Base-by-base conservation (phyloP, 331 rosid genomes). In the Spiraea crenata region DNA sequence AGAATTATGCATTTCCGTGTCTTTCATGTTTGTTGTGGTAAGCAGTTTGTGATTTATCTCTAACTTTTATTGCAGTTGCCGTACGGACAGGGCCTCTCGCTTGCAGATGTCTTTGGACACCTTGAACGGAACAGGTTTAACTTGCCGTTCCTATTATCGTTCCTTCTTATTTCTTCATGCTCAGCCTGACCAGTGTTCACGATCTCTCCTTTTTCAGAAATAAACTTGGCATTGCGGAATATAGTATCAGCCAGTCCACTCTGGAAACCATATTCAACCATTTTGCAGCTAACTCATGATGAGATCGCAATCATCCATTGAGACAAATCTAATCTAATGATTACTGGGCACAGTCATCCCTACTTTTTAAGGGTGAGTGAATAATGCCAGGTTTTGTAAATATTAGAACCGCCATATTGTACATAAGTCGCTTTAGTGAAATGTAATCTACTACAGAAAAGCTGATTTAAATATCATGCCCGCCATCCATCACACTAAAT, bases 231-330 rank as follows among this genome's bases (percentile, higher is more conserved):
- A 82, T 93, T 70, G 95, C 97, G 2, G 98, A 93, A 76, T 93
- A 93, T 84, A 93, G 98, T 80, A 78, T 92, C 67, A 88, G 98
- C 82, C 97, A 90, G 68, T 92, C 98, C 35, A 92, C 96, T 60
- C 83, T 90, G 6, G 96, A 92, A 76, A 90, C 98, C 5, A 92
- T 92, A 76, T 93, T 93, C 70, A 93, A 90, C 70, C 95, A 93
- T 81, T 90, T 93, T 80, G 98, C 98, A 10, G 91, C 93, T 19
- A 87, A 81, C 62, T 75, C 90, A 9, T 89, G 81, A 9, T 89
- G 81, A 91, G 71, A 66, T 63, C 7, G 6, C 3, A 41, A 52
- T 60, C 41, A 41, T 57, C 59, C 3, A 44, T 54, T 4, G 16
- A 6, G 39, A 65, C 47, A 46, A 11, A 34, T 17, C 16, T 37